A percentile compares a stretch with the other conserved stretches of the same genome.
These are phyloP conservation scores for Syzygium jambos DNA, from an alignment of 345 rosid genomes.

Conservation along the genomic window DNA sequence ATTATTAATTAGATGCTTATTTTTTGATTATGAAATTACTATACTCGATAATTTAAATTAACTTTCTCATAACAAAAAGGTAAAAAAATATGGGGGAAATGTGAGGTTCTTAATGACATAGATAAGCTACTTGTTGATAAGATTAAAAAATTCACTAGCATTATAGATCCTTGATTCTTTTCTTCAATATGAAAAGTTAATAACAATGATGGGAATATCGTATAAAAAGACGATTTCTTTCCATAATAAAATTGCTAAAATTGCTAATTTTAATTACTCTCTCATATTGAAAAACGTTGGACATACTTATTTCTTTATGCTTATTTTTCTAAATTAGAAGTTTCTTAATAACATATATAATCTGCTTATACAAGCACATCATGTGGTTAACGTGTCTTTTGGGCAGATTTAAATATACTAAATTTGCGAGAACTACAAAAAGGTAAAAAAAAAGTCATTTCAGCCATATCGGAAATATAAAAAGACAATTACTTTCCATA, in stretches of 20 bases:
- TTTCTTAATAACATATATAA: neutral
- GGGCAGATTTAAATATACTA: neutral
- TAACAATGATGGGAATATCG: too few relatives aligned
- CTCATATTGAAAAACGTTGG: accelerated
- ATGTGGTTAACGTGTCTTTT: neutral
- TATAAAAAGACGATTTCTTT: too few relatives aligned
- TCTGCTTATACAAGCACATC: neutral
- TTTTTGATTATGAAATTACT: neutral
- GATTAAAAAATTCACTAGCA: accelerated
- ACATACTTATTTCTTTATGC: neutral
- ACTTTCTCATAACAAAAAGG: neutral
- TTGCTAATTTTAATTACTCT: neutral
- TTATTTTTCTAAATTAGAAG: neutral
- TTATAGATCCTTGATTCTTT: neutral
- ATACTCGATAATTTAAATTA: neutral
- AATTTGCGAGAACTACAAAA: neutral
- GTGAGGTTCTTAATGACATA: neutral
- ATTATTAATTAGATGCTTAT: too few relatives aligned
- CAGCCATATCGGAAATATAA: neutral
- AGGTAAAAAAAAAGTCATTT: neutral
- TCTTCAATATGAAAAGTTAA: neutral
- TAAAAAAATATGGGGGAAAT: neutral
- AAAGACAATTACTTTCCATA: neutral
- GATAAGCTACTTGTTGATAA: neutral
- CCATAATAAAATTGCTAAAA: neutral